Base-by-base conservation (phyloP, 1,139 yeast species). In the Yamadazyma siamensis region DNA sequence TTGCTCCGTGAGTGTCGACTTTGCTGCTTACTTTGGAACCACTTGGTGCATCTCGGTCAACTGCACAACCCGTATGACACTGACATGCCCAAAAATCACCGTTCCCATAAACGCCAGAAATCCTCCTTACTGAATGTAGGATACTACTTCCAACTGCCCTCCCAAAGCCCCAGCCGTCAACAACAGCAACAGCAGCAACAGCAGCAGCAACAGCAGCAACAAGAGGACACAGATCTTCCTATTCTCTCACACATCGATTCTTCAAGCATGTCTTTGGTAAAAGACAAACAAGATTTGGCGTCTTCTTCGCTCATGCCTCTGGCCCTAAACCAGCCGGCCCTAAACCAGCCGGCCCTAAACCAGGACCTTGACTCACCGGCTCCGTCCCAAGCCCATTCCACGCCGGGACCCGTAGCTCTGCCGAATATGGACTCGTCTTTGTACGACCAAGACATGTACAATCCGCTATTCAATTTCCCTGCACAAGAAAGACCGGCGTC, bases 71-170 rank as follows among this genome's bases (percentile, higher is more conserved):
- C n/a, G n/a, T n/a, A n/a, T n/a, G n/a, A n/a, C n/a, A n/a, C 40
- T 46, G 46, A 43, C 34, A 50, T 52, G 57, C 50, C 47, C 26
- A 49, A 46, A 38, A 48, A 49, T 33, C 40, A 46, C 35, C 48
- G 52, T 46, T 43, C 63, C 22, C 71, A 65, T 44, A 65, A 65
- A 45, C 67, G 71, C 38, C 71, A 63, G 51, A 64, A 64, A 43
- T 61, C 67, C 35, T 61, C 65, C 25, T 35, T 60, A 29, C 65
- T 59, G 65, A 61, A 55, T 40, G 44, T 53, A 15, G 59, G 62
- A 17, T 59, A 54, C 38, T 57, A 59, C 37, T 57, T 55, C 36
- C 44, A 37, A 22, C 28, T 28, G 24, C 35, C 33, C 12, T 10
- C 22, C 13, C 21, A 13, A 12, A 23, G 23, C 20, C 25, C 23